Conservation (phyloP, 768 basidiomycete genomes). For the Hygrophorus russula region DNA sequence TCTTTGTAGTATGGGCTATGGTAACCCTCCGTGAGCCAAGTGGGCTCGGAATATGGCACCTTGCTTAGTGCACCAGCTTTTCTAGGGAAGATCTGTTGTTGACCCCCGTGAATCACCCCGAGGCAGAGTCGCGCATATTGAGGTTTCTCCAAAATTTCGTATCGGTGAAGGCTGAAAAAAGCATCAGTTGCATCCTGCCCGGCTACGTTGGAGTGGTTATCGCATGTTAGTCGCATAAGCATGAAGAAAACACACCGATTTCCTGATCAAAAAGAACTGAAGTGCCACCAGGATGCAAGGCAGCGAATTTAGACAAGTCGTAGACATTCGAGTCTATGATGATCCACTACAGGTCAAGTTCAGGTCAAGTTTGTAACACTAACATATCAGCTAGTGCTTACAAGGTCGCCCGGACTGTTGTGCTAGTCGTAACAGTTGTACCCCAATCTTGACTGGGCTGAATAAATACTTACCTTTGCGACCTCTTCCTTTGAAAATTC, state of each 20-base stretch:
- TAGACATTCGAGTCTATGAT: conserved; percentile 79
- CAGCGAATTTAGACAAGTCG: conserved; percentile 68
- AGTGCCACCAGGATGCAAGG: conserved; percentile 73
- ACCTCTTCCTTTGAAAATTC: conserved; percentile 31
- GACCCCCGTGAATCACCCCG: conserved; percentile 59
- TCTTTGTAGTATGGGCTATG: conserved; percentile 68
- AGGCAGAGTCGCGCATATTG: conserved; percentile 67
- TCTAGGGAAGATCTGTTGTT: conserved; percentile 39
- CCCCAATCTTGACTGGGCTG: too few species aligned
- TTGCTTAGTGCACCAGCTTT: conserved; percentile 49
- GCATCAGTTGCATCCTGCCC: conserved; percentile 81
- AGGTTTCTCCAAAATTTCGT: conserved; percentile 69
- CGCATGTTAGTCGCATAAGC: not conserved
- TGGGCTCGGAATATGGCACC: conserved; percentile 85
- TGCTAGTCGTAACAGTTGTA: conserved; percentile 37
- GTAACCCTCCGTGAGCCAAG: conserved; percentile 58
- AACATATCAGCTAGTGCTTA: conserved; percentile 16
- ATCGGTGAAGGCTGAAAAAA: conserved; percentile 83
- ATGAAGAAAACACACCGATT: conserved; percentile 39
- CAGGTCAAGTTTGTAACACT: not conserved
- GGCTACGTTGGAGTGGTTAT: conserved; percentile 27
- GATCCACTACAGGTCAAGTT: conserved; percentile 47
- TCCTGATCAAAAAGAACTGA: conserved; percentile 65
- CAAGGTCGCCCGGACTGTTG: conserved; percentile 62
- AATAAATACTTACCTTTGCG: conserved; percentile 28